phyloP scores from a whole-genome alignment of 495 filamentous ascomycete genomes.

The Penicilliopsis zonata region DNA sequence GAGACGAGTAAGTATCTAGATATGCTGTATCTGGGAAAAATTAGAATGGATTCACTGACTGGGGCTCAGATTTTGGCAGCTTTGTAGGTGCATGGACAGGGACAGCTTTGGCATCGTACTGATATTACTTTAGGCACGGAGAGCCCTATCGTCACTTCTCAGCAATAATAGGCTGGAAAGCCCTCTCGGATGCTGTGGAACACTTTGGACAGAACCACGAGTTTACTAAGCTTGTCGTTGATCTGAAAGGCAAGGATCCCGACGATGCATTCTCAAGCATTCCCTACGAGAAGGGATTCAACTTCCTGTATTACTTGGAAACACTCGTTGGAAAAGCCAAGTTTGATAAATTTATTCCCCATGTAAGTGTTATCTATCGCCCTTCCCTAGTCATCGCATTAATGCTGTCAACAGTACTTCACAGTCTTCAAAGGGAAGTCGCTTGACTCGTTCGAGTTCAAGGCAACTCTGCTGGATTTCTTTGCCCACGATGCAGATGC shows the following conservation, averaged over 20 bases:
- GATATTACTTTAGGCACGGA: slow-evolving; percentile 43
- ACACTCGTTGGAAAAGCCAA: slow-evolving; percentile 70
- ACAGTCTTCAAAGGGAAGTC: slow-evolving; percentile 67
- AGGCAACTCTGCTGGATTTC: slow-evolving; percentile 72
- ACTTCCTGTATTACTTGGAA: slow-evolving; percentile 75
- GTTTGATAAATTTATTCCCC: slow-evolving; percentile 88
- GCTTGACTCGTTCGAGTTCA: slow-evolving; percentile 88
- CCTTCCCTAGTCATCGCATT: slow-evolving; percentile 3
- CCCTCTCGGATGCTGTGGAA: slow-evolving; percentile 61
- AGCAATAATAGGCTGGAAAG: slow-evolving; percentile 60
- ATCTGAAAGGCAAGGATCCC: slow-evolving; percentile 81
- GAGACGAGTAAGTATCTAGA: slow-evolving; percentile 41
- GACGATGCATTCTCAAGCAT: slow-evolving; percentile 89
- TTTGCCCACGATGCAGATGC: slow-evolving; percentile 57
- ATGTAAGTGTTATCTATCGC: slow-evolving; percentile 30
- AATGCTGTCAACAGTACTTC: slow-evolving; percentile 51
- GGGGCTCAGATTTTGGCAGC: slow-evolving; percentile 13
- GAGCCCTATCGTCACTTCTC: slow-evolving; percentile 83
- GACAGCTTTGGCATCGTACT: neutral
- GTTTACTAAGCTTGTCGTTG: slow-evolving; percentile 82
- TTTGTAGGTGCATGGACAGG: slow-evolving; percentile 8
- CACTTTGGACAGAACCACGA: slow-evolving; percentile 70
- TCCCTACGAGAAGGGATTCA: slow-evolving; percentile 65
- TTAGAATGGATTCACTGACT: slow-evolving; percentile 4
- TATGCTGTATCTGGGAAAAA: neutral